Conservation (phyloP, 106 monocot species). For the Dioscorea dumetorum region DNA sequence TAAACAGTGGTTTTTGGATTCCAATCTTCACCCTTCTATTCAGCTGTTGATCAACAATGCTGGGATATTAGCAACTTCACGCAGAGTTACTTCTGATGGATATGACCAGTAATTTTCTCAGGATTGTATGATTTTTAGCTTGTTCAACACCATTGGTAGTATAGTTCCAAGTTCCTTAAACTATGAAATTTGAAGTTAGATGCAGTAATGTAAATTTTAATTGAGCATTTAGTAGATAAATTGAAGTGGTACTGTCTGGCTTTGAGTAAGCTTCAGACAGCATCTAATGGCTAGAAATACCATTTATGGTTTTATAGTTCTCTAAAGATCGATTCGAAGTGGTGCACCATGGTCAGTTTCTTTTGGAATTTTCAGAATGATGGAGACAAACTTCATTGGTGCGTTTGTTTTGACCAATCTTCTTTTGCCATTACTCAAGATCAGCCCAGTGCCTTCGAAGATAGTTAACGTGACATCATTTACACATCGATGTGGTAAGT, state of each 20-base stretch:
- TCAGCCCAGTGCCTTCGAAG: slow-evolving; percentile 65
- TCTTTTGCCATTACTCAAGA: slow-evolving; percentile 81
- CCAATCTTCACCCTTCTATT: slow-evolving; percentile 51
- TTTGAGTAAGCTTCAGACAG: too few relatives aligned
- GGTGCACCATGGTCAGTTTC: too few relatives aligned
- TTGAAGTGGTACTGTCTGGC: too few relatives aligned
- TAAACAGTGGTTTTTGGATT: slow-evolving; percentile 62
- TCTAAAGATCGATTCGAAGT: too few relatives aligned
- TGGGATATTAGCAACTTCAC: slow-evolving; percentile 67
- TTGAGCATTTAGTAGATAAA: too few relatives aligned
- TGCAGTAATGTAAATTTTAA: too few relatives aligned
- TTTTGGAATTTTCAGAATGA: slow-evolving; percentile 51
- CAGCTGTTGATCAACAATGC: slow-evolving; percentile 96
- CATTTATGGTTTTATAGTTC: too few relatives aligned
- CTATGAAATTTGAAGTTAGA: too few relatives aligned
- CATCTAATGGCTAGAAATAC: too few relatives aligned
- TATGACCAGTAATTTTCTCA: slow-evolving; percentile 57
- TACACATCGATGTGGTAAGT: slow-evolving; percentile 86
- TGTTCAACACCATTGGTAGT: too few relatives aligned
- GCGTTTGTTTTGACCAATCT: slow-evolving; percentile 69
- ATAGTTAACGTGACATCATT: slow-evolving; percentile 93
- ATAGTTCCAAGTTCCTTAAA: too few relatives aligned
- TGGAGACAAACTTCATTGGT: slow-evolving; percentile 78
- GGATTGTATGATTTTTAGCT: too few relatives aligned
- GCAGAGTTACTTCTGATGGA: slow-evolving; percentile 64